phyloP scores from a whole-genome alignment of 768 basidiomycete genomes.

The Boletus insuetus region DNA sequence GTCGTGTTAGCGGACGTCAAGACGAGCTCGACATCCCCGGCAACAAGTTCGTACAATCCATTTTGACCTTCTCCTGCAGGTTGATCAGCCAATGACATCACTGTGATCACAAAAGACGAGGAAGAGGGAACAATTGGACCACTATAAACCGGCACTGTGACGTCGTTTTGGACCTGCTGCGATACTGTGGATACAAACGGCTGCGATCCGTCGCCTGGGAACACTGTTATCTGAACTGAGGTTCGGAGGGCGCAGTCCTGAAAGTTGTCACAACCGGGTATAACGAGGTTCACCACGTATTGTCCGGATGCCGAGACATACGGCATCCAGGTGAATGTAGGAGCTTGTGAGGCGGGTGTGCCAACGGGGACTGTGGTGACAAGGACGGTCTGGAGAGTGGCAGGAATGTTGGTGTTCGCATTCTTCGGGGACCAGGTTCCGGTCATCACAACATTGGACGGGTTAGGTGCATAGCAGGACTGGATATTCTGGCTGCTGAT shows the following conservation, averaged over 20 bases:
- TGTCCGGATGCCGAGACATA: slow-evolving; percentile 87
- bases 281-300: slow-evolving; percentile 80
- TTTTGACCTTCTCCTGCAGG: slow-evolving; percentile 62
- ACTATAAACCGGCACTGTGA: slow-evolving; percentile 62
- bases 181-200: slow-evolving; percentile 71
- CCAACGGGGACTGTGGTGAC: slow-evolving; percentile 65
- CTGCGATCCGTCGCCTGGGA: slow-evolving; percentile 64
- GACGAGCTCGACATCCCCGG: slow-evolving; percentile 79
- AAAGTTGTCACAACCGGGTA: slow-evolving; percentile 83
- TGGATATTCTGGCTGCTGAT: slow-evolving; percentile 53
- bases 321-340: slow-evolving; percentile 86
- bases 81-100: slow-evolving; percentile 69
- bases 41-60: slow-evolving; percentile 79
- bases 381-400: slow-evolving; percentile 74
- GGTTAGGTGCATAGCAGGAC: slow-evolving; percentile 75
- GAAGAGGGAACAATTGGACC: slow-evolving; percentile 81
- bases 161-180: slow-evolving; percentile 68
- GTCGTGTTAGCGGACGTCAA: slow-evolving; percentile 60
- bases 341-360: slow-evolving; percentile 56
- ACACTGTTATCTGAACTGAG: slow-evolving; percentile 77
- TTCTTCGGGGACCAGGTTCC: slow-evolving; percentile 68
- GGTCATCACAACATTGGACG: slow-evolving; percentile 65
- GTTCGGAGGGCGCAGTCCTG: slow-evolving; percentile 82
- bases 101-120: slow-evolving; percentile 65
- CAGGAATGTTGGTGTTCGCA: slow-evolving; percentile 72